These are phyloP conservation scores for Ascochyta pisi DNA, from an alignment of 2,329 filamentous ascomycete genomes.

Conservation along the genomic window DNA sequence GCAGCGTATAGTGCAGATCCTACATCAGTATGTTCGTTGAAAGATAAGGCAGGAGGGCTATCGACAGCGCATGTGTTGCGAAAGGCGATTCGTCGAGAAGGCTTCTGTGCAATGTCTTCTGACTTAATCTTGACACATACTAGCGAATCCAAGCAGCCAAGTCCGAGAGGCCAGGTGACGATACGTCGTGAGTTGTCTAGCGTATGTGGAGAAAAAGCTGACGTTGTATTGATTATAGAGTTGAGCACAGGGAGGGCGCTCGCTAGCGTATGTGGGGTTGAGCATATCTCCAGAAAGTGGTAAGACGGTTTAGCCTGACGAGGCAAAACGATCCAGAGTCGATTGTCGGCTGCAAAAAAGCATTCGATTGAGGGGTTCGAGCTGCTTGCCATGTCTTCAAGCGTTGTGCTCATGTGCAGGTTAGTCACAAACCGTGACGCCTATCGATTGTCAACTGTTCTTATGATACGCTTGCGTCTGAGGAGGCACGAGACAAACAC, in stretches of 20 bases:
- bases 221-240: conserved; percentile 27
- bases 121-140: conserved; percentile 25
- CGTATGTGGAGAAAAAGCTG: conserved; percentile 38
- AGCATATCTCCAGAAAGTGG: conserved; percentile 21
- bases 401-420: neutral
- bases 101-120: conserved; percentile 14
- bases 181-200: conserved; percentile 35
- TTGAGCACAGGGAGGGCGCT: conserved; percentile 23
- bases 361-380: neutral
- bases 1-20: conserved; percentile 2
- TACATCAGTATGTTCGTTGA: neutral
- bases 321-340: conserved; percentile 28
- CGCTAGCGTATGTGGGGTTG: conserved; percentile 40
- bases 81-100: conserved; percentile 21
- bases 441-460: neutral
- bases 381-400: neutral
- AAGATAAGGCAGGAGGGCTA: conserved; percentile 2
- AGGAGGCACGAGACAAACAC: neutral
- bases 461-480: neutral
- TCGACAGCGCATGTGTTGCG: neutral
- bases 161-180: conserved; percentile 8
- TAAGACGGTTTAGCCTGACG: conserved; percentile 26
- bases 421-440: neutral
- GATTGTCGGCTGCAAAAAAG: neutral
- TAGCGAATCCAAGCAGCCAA: conserved; percentile 5